Evolutionary conservation across 179 eudicot species (phyloP).

Genomic region (Camellia oleifera): DNA sequence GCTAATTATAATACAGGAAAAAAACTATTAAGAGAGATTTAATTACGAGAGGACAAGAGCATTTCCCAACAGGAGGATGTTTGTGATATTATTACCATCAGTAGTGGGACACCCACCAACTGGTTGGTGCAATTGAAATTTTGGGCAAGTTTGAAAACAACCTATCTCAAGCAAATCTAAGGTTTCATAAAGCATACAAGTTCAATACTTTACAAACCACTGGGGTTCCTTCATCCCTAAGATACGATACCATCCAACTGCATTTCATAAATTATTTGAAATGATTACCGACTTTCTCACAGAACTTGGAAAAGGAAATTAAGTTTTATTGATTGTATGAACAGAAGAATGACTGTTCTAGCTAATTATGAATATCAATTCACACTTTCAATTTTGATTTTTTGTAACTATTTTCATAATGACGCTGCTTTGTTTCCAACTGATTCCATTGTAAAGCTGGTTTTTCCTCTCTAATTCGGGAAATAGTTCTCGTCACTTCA

Average conservation of each 20-base stretch:
- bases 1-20: too few species aligned
- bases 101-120: constrained; percentile 12
- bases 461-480: background rate
- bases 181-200: background rate
- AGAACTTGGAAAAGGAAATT: background rate
- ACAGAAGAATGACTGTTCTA: background rate
- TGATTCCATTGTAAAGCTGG: background rate
- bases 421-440: background rate
- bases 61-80: constrained; percentile 1
- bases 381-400: too few species aligned
- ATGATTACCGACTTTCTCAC: background rate
- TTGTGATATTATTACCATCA: constrained; percentile 4
- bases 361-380: too few species aligned
- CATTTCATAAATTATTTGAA: background rate
- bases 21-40: background rate
- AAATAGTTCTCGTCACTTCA: background rate
- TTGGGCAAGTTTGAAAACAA: background rate
- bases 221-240: background rate
- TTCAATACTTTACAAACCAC: background rate
- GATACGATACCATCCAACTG: background rate
- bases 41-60: background rate
- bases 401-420: background rate
- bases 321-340: background rate
- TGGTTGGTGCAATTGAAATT: background rate
- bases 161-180: background rate